These are phyloP conservation scores for Ceratocystis eucalypticola DNA, from an alignment of 2,329 filamentous ascomycete species.

Conservation along the genomic window DNA sequence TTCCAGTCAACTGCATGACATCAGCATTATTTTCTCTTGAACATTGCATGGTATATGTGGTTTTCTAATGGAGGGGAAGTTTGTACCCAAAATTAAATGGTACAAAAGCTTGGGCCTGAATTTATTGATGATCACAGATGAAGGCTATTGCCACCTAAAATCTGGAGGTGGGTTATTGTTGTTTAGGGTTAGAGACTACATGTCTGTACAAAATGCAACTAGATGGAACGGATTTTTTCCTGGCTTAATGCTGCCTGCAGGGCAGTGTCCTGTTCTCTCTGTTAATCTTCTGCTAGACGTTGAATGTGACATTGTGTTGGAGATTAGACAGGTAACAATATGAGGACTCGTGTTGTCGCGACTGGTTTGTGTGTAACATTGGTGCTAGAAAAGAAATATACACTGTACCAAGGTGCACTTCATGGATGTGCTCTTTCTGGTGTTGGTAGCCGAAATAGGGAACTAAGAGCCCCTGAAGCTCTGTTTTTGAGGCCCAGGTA, in stretches of 20 bases:
- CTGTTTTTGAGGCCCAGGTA: not conserved
- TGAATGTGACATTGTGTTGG: not conserved
- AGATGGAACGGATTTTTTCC: too few species aligned
- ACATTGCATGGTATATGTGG: not conserved
- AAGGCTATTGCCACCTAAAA: not conserved
- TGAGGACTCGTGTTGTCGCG: slow-evolving; percentile 1
- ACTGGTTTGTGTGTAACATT: slow-evolving; percentile 1
- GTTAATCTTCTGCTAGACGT: not conserved
- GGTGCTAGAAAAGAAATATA: not conserved
- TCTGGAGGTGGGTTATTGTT: not conserved
- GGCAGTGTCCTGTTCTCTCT: not conserved
- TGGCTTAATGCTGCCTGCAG: not conserved
- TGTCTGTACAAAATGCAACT: too few species aligned
- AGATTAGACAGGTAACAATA: not conserved
- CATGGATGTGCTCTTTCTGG: too few species aligned
- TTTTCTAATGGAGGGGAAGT: not conserved
- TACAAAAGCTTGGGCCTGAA: not conserved
- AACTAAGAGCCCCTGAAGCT: not conserved
- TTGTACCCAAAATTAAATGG: not conserved
- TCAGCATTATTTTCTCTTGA: not conserved
- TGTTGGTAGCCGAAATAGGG: not conserved
- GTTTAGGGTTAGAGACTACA: not conserved
- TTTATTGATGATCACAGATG: not conserved
- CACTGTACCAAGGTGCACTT: not conserved
- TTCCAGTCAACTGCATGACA: not conserved